Evolutionary conservation across 805 yeast species (phyloP).

Genomic region (Brettanomyces naardenensis): DNA sequence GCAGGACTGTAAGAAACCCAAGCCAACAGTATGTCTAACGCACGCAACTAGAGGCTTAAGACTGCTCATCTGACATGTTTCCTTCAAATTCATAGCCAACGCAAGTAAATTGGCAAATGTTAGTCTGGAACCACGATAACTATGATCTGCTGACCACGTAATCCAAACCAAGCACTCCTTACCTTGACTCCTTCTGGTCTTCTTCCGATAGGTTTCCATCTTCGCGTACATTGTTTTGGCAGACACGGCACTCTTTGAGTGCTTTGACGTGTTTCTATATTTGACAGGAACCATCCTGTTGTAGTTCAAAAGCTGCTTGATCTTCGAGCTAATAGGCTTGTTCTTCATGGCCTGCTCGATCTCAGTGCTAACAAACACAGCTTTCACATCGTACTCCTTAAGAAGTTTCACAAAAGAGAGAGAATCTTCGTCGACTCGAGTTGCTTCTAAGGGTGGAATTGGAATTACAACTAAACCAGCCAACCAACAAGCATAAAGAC

Average conservation of each 20-base stretch:
- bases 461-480: slow-evolving; percentile 78
- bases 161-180: slow-evolving; percentile 51
- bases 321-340: slow-evolving; percentile 52
- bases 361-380: slow-evolving; percentile 72
- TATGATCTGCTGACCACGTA: slow-evolving; percentile 64
- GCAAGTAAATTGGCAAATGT: slow-evolving; percentile 62
- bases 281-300: slow-evolving; percentile 33
- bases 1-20: slow-evolving; percentile 85
- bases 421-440: slow-evolving; percentile 63
- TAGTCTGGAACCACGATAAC: slow-evolving; percentile 47
- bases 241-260: slow-evolving; percentile 30
- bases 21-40: slow-evolving; percentile 73
- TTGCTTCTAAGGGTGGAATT: slow-evolving; percentile 53
- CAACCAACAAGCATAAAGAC: slow-evolving; percentile 78
- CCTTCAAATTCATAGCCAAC: slow-evolving; percentile 82
- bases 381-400: slow-evolving; percentile 62
- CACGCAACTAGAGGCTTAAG: slow-evolving; percentile 74
- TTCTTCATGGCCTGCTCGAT: slow-evolving; percentile 61
- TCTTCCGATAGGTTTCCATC: slow-evolving; percentile 27
- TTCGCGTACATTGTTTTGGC: slow-evolving; percentile 32
- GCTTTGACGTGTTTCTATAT: slow-evolving; percentile 59
- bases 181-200: slow-evolving; percentile 25
- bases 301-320: slow-evolving; percentile 35
- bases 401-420: slow-evolving; percentile 56
- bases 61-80: slow-evolving; percentile 78